Conservation (phyloP, 345 rosid species). For the Lepidium aucheri region DNA sequence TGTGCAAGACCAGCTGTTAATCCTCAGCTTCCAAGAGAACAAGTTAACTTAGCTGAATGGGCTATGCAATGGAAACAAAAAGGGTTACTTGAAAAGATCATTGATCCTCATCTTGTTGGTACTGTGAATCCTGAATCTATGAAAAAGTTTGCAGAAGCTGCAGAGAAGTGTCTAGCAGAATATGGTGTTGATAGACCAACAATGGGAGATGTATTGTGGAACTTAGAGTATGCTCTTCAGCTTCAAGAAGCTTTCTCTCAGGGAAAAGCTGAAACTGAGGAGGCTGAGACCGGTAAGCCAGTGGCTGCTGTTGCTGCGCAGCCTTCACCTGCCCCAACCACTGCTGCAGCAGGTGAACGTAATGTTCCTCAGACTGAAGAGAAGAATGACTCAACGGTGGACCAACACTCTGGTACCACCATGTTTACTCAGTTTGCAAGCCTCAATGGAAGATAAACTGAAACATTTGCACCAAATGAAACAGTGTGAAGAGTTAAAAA, state of each 20-base stretch:
- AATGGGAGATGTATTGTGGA: constrained; percentile 64
- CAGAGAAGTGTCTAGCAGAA: constrained; percentile 53
- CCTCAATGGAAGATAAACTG: constrained; percentile 47
- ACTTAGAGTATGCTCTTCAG: constrained; percentile 69
- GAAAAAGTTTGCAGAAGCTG: constrained; percentile 51
- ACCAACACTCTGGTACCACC: constrained; percentile 51
- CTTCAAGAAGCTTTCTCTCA: constrained; percentile 51
- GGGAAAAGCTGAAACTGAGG: constrained; percentile 40
- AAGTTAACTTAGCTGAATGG: constrained; percentile 61
- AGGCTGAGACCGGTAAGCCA: constrained; percentile 8
- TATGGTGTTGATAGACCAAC: constrained; percentile 53
- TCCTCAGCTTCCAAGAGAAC: constrained; percentile 56
- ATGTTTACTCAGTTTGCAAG: constrained; percentile 46
- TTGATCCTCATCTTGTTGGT: constrained; percentile 39
- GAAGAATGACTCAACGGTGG: constrained; percentile 26
- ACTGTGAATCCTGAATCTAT: constrained; percentile 40
- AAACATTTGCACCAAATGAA: neutral
- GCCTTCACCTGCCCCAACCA: constrained; percentile 15
- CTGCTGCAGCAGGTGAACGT: constrained; percentile 4
- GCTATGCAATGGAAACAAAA: constrained; percentile 42
- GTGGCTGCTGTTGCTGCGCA: constrained; percentile 2
- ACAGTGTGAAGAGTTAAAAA: too few relatives aligned
- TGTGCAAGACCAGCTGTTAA: constrained; percentile 56
- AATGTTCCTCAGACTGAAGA: constrained; percentile 34
- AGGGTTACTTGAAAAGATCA: constrained; percentile 36